A percentile compares a stretch with the other conserved stretches of the same genome.
phyloP scores from a whole-genome alignment of 176 grass and related monocot species.

The Ampelocalamus luodianensis region DNA sequence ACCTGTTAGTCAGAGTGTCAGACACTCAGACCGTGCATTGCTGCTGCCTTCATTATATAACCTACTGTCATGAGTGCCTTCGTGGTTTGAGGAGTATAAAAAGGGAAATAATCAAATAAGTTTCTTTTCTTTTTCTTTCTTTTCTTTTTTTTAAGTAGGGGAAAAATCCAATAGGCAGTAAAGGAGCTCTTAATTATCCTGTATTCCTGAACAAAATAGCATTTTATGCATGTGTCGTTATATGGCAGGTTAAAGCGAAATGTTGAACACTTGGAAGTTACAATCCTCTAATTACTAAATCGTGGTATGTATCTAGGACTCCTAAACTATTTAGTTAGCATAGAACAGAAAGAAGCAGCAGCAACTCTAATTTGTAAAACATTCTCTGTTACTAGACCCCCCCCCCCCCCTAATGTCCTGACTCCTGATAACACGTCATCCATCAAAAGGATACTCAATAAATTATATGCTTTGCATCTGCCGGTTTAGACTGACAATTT shows the following conservation, averaged over 20 bases:
- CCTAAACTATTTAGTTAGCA: neutral
- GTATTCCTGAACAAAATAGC: neutral
- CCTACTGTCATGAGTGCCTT: neutral
- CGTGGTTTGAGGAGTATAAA: neutral
- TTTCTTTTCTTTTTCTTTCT: neutral
- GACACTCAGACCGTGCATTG: neutral
- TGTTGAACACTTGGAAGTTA: neutral
- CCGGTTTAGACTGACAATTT: constrained; percentile 6
- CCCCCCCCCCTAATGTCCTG: neutral
- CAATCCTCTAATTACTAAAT: neutral
- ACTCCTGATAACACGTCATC: neutral
- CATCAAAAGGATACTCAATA: neutral
- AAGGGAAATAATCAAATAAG: neutral
- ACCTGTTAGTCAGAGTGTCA: neutral
- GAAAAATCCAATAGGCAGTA: neutral
- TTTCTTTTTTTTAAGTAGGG: neutral
- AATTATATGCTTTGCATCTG: neutral
- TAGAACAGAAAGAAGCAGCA: neutral
- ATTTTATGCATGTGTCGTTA: neutral
- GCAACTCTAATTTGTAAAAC: neutral
- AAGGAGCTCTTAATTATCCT: neutral
- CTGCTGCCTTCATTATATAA: neutral
- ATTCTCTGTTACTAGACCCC: neutral
- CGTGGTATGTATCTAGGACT: constrained; percentile 4
- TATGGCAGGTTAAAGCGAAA: neutral